Percentiles rank a stretch among this genome's conserved stretches.
Evolutionary conservation across 176 grass and related monocot genomes (phyloP).

Genomic region (Carex kokanica): DNA sequence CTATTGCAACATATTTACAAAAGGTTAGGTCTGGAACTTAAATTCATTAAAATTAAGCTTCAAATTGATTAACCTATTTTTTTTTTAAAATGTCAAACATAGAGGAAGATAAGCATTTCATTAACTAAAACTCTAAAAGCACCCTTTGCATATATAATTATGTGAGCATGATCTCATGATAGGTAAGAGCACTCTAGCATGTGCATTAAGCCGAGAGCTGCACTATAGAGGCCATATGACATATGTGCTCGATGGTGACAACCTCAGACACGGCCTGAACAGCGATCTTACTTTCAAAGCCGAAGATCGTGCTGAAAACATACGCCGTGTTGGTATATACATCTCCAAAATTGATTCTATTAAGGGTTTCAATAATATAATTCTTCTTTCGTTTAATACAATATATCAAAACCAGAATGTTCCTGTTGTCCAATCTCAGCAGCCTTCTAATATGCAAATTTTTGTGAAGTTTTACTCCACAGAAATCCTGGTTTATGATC

Average conservation of each 20-base stretch:
- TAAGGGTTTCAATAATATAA: not conserved
- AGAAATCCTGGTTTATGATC: not conserved
- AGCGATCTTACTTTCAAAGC: conserved; percentile 72
- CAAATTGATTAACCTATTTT: not conserved
- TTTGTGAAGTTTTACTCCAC: not conserved
- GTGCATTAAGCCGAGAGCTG: conserved; percentile 67
- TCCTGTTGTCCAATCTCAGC: not conserved
- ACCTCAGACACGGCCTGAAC: conserved; percentile 84
- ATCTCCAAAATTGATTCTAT: conserved; percentile 22
- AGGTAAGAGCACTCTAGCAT: conserved; percentile 91
- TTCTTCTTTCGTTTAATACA: not conserved
- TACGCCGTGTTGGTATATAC: conserved; percentile 67
- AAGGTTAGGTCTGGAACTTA: not conserved
- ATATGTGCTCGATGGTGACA: conserved; percentile 83
- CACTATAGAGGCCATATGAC: conserved; percentile 62
- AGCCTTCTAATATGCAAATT: not conserved
- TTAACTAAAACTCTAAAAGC: not conserved
- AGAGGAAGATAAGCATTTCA: not conserved
- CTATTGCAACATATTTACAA: not conserved
- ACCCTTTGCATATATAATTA: not conserved
- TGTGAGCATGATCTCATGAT: conserved; percentile 20
- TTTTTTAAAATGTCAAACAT: not conserved
- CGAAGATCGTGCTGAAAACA: conserved; percentile 84
- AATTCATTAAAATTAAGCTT: not conserved
- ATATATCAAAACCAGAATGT: not conserved